Percentiles rank a stretch among this genome's conserved stretches.
Conservation (phyloP, 345 rosid genomes). For the Cardiospermum halicacabum region DNA sequence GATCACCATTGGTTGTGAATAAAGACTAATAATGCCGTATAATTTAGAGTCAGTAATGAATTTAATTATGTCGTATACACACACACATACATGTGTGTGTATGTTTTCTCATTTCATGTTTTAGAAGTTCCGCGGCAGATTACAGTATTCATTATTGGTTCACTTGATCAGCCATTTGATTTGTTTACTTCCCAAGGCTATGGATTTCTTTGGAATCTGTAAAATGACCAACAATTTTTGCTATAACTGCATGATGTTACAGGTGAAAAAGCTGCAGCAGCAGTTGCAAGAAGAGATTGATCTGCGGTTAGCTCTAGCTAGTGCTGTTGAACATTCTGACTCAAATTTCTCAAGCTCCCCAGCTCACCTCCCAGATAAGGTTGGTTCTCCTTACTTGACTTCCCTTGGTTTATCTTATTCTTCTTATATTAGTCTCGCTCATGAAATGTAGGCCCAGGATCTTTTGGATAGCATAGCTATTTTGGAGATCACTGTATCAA, state of each 20-base stretch:
- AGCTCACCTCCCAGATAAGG: conserved; percentile 66
- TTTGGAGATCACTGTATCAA: conserved; percentile 62
- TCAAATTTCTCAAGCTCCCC: conserved; percentile 49
- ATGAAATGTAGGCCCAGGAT: conserved; percentile 57
- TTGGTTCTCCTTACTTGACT: conserved; percentile 21
- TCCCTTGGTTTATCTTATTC: conserved; percentile 7
- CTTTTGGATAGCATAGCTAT: conserved; percentile 66
- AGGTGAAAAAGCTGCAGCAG: conserved; percentile 66
- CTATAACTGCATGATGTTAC: conserved; percentile 16
- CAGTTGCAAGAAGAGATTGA: conserved; percentile 73
- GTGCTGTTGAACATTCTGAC: conserved; percentile 58
- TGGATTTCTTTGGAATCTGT: background rate
- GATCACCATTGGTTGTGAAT: background rate
- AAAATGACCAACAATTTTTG: conserved; percentile 5
- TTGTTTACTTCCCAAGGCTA: background rate
- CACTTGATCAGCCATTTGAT: background rate
- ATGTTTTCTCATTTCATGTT: background rate
- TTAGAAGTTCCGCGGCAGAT: background rate
- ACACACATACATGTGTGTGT: too few species aligned
- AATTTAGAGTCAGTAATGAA: background rate
- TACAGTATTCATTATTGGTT: background rate
- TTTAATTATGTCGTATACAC: background rate
- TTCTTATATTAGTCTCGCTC: conserved; percentile 12
- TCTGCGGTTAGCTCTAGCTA: conserved; percentile 57
- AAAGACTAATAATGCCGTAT: background rate